Evolutionary conservation across 2,329 filamentous ascomycete species (phyloP).

Genomic region (Cytospora chrysosperma): DNA sequence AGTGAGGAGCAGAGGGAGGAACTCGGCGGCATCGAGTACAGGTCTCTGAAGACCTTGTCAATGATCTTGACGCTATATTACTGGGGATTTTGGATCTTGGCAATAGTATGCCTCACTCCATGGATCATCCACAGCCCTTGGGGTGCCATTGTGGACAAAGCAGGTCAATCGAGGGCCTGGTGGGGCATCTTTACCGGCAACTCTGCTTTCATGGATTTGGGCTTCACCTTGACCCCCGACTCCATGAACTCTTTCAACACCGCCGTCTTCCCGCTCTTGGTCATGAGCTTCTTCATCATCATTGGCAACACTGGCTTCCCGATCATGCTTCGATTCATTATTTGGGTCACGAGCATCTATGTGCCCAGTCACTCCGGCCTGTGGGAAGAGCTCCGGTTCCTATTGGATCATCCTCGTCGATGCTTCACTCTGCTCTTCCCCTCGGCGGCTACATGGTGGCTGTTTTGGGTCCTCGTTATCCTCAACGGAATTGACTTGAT

Average conservation of each 20-base stretch:
- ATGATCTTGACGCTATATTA: slow-evolving; percentile 78
- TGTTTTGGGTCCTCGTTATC: slow-evolving; percentile 79
- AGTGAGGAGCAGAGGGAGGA: slow-evolving; percentile 92
- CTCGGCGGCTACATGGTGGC: slow-evolving; percentile 88
- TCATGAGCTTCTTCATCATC: slow-evolving; percentile 84
- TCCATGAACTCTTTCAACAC: slow-evolving; percentile 89
- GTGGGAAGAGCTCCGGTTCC: slow-evolving; percentile 87
- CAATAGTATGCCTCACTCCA: slow-evolving; percentile 69
- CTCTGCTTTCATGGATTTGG: slow-evolving; percentile 92
- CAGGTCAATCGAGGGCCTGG: slow-evolving; percentile 70
- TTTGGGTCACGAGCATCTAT: slow-evolving; percentile 74
- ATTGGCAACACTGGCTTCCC: slow-evolving; percentile 96
- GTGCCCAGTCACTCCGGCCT: slow-evolving; percentile 65
- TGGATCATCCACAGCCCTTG: slow-evolving; percentile 74
- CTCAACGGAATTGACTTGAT: slow-evolving; percentile 85
- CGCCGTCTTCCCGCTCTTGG: slow-evolving; percentile 71
- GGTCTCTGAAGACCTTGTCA: slow-evolving; percentile 82
- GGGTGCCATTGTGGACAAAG: slow-evolving; percentile 59
- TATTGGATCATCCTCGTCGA: slow-evolving; percentile 90
- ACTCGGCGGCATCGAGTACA: slow-evolving; percentile 93
- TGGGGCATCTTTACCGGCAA: slow-evolving; percentile 90
- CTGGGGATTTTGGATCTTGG: slow-evolving; percentile 77
- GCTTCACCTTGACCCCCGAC: slow-evolving; percentile 86
- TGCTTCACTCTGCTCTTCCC: slow-evolving; percentile 97
- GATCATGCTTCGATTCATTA: slow-evolving; percentile 88